Percentiles rank a stretch among this genome's conserved stretches.
phyloP scores from a whole-genome alignment of 192 early-diverging fungal genomes.

The Backusella psychrophila region DNA sequence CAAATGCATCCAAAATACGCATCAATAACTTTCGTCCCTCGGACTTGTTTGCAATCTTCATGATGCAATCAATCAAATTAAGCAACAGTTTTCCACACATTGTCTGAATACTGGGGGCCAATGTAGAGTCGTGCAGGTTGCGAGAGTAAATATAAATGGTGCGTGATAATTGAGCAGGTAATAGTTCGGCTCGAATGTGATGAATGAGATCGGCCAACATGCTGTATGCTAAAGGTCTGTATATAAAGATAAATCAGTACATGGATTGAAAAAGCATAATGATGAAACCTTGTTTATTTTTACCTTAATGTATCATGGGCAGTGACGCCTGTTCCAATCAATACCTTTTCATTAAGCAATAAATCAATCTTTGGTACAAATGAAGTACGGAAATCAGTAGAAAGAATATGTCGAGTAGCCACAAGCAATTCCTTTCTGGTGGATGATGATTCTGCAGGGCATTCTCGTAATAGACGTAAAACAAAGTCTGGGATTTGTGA shows the following conservation, averaged over 20 bases:
- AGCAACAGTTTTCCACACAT: conserved; percentile 94
- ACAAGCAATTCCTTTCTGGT: conserved; percentile 96
- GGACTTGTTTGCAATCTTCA: conserved; percentile 60
- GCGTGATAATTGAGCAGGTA: conserved; percentile 71
- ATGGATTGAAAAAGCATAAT: too few relatives aligned
- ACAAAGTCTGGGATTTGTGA: conserved; percentile 87
- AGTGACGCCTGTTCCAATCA: conserved; percentile 92
- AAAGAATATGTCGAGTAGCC: conserved; percentile 92
- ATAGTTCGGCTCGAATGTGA: conserved; percentile 85
- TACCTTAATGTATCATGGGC: conserved; percentile 86
- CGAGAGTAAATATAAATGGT: conserved; percentile 91
- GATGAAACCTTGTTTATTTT: neutral
- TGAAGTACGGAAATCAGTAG: conserved; percentile 85
- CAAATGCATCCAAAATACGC: conserved; percentile 84
- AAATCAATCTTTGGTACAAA: conserved; percentile 92
- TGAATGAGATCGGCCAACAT: conserved; percentile 96
- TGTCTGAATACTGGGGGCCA: conserved; percentile 91
- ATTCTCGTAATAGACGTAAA: conserved; percentile 84
- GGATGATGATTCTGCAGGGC: conserved; percentile 88
- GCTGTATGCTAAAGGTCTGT: conserved; percentile 86
- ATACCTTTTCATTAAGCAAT: conserved; percentile 90
- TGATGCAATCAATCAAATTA: conserved; percentile 87
- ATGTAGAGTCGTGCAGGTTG: conserved; percentile 88
- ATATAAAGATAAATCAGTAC: neutral
- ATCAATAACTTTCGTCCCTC: conserved; percentile 74